A percentile compares a stretch with the other conserved stretches of the same genome.
Evolutionary conservation across 805 yeast species (phyloP).

Genomic region (Wickerhamomyces ciferrii): DNA sequence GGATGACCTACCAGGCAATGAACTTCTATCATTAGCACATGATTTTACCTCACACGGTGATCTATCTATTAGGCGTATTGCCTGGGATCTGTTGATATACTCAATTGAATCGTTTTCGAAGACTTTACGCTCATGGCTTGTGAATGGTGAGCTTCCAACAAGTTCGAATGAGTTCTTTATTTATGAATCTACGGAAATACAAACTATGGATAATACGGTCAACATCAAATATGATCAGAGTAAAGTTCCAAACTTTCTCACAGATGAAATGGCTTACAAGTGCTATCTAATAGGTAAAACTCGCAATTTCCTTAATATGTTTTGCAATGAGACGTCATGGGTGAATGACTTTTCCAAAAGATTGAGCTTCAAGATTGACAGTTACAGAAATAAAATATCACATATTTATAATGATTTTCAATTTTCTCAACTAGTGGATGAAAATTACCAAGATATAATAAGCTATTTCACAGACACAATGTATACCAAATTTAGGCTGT

Average conservation of each 20-base stretch:
- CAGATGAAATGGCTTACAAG: constrained; percentile 32
- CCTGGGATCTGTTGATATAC: constrained; percentile 38
- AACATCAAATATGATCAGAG: constrained; percentile 27
- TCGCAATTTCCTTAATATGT: constrained; percentile 52
- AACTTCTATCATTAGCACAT: constrained; percentile 49
- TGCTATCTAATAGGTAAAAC: constrained; percentile 71
- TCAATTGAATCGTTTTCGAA: constrained; percentile 56
- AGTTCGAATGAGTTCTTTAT: constrained; percentile 57
- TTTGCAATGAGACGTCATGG: constrained; percentile 71
- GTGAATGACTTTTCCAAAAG: constrained; percentile 35
- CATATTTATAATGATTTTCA: constrained; percentile 20
- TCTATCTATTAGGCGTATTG: constrained; percentile 34
- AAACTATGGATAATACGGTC: constrained; percentile 19
- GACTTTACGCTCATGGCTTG: constrained; percentile 60
- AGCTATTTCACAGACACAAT: constrained; percentile 46
- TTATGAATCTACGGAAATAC: constrained; percentile 17
- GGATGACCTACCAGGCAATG: constrained; percentile 34
- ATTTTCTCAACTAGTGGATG: constrained; percentile 22
- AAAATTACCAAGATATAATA: constrained; percentile 48
- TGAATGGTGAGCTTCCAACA: constrained; percentile 56
- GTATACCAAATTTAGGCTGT: constrained; percentile 41
- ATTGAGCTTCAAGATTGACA: constrained; percentile 11
- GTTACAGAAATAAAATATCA: constrained; percentile 1
- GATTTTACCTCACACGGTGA: constrained; percentile 63
- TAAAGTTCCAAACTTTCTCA: constrained; percentile 41